Percentiles rank a stretch among this genome's conserved stretches.
Evolutionary conservation across 495 filamentous ascomycete species (phyloP).

Genomic region (Penicillium canescens): DNA sequence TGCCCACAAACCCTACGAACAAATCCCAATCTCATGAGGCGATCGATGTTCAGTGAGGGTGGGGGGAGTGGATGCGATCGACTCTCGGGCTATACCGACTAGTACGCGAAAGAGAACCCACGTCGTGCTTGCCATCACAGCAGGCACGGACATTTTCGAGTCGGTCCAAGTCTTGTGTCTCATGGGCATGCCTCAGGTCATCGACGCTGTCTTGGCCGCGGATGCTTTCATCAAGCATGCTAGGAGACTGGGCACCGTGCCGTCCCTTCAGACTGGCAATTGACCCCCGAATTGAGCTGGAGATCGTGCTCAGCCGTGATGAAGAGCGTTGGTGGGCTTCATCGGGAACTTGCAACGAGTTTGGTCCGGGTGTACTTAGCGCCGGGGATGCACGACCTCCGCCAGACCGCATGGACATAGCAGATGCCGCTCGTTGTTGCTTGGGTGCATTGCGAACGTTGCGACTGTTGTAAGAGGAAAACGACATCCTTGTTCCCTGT

Average conservation of each 20-base stretch:
- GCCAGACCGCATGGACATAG: conserved; percentile 47
- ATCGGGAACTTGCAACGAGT: conserved; percentile 41
- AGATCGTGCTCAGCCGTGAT: conserved; percentile 44
- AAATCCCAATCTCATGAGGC: conserved; percentile 13
- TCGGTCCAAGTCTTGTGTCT: conserved; percentile 71
- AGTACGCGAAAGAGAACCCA: conserved; percentile 48
- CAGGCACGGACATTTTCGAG: conserved; percentile 96
- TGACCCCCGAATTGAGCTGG: conserved; percentile 48
- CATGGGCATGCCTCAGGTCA: conserved; percentile 73
- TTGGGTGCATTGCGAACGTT: conserved; percentile 58
- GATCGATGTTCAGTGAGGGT: conserved; percentile 20
- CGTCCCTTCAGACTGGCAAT: conserved; percentile 42
- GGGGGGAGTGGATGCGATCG: conserved; percentile 43
- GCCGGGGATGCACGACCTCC: conserved; percentile 44
- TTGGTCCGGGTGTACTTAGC: conserved; percentile 42
- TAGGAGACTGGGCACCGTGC: conserved; percentile 36
- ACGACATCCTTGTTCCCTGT: conserved; percentile 60
- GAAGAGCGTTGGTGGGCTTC: conserved; percentile 38
- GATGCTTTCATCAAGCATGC: conserved; percentile 69
- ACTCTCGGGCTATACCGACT: conserved; percentile 45
- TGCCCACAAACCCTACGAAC: conserved; percentile 29
- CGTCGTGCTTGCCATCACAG: conserved; percentile 81
- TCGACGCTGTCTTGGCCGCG: conserved; percentile 72
- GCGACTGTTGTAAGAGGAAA: conserved; percentile 82
- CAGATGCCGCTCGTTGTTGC: conserved; percentile 45